phyloP scores from a whole-genome alignment of 352 stramenopile species.

The Pythium apleroticum region DNA sequence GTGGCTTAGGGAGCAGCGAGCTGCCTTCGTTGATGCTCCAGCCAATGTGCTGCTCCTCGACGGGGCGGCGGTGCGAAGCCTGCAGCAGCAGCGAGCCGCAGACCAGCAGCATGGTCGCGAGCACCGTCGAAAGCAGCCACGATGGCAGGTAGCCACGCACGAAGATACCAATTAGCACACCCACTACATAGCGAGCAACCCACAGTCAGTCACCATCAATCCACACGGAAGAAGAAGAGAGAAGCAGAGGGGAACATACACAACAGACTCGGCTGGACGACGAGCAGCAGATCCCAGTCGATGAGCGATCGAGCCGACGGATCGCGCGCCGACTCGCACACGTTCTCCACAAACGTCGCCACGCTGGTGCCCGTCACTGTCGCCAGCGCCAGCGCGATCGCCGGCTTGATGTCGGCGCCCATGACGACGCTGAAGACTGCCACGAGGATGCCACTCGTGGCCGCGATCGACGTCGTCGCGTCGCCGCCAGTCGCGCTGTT shows the following conservation, averaged over 20 bases:
- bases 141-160: constrained; percentile 15
- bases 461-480: constrained; percentile 8
- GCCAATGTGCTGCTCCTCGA: not conserved
- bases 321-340: constrained; percentile 14
- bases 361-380: constrained; percentile 16
- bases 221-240: not conserved
- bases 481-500: constrained; percentile 4
- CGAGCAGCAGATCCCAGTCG: constrained; percentile 28
- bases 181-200: constrained; percentile 12
- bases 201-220: constrained; percentile 2
- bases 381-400: constrained; percentile 20
- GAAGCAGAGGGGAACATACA: constrained; percentile 3
- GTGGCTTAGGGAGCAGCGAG: constrained; percentile 16
- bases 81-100: constrained; percentile 28
- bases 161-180: constrained; percentile 22
- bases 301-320: constrained; percentile 11
- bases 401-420: constrained; percentile 11
- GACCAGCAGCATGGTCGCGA: constrained; percentile 23
- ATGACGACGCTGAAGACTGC: constrained; percentile 20
- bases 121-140: constrained; percentile 23
- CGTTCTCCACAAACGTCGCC: constrained; percentile 20
- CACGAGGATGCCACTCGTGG: constrained; percentile 19
- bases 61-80: constrained; percentile 22
- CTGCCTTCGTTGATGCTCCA: constrained; percentile 28
- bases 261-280: constrained; percentile 22